Percentiles rank a stretch among this genome's conserved stretches.
Conservation (phyloP, 768 basidiomycete genomes). For the Lactifluus hygrophoroides region DNA sequence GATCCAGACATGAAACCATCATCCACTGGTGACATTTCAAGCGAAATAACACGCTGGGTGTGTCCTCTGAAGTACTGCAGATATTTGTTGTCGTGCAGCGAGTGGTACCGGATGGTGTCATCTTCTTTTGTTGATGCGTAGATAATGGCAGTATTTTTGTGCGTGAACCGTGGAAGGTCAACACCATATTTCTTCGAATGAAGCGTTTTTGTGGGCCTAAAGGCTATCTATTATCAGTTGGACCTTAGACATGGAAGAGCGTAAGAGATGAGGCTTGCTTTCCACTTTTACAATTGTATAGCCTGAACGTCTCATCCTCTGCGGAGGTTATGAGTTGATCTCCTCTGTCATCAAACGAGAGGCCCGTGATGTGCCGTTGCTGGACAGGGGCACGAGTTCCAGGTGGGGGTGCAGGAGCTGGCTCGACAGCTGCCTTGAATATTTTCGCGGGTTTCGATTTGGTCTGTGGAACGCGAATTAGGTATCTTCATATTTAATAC, state of each 20-base stretch:
- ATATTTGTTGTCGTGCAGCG: conserved; percentile 93
- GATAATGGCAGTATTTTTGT: conserved; percentile 75
- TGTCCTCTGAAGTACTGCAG: conserved; percentile 95
- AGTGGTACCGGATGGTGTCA: conserved; percentile 91
- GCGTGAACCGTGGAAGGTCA: conserved; percentile 90
- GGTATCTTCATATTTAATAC: neutral
- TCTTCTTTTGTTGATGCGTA: conserved; percentile 94
- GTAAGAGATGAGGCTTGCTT: conserved; percentile 58
- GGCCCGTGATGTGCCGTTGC: conserved; percentile 68
- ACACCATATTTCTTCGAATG: conserved; percentile 97
- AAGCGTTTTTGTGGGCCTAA: conserved; percentile 65
- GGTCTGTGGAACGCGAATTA: conserved; percentile 32
- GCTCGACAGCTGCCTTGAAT: conserved; percentile 71
- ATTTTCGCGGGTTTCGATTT: conserved; percentile 86
- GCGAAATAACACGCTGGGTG: conserved; percentile 77
- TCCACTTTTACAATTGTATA: conserved; percentile 86
- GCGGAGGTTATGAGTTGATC: conserved; percentile 78
- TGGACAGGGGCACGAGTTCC: conserved; percentile 29
- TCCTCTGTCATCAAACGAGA: conserved; percentile 87
- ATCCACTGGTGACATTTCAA: conserved; percentile 87
- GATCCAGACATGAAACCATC: conserved; percentile 96
- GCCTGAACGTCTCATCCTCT: conserved; percentile 86
- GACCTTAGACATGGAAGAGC: conserved; percentile 18
- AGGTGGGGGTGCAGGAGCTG: conserved; percentile 40
- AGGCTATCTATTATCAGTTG: conserved; percentile 26